phyloP scores from a whole-genome alignment of 1,139 yeast genomes.

The Yamadazyma atmosphaerica region DNA sequence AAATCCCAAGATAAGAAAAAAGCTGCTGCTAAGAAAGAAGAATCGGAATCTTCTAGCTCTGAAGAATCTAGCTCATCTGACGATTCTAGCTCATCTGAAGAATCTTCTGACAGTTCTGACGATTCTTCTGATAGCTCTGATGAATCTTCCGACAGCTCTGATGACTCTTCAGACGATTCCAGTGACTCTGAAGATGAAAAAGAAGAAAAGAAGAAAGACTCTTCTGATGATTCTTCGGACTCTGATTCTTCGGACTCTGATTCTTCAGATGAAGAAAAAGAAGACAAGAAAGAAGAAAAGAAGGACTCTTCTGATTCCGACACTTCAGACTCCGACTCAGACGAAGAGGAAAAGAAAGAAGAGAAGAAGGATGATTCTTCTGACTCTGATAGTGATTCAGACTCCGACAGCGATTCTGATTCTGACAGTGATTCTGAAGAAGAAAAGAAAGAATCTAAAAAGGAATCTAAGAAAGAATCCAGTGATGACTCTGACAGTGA shows the following conservation, averaged over 20 bases:
- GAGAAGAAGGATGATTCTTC: constrained; percentile 27
- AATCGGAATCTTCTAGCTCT: background rate
- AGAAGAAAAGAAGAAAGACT: constrained; percentile 14
- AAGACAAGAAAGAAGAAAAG: constrained; percentile 24
- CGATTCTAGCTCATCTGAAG: background rate
- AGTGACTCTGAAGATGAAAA: constrained; percentile 4
- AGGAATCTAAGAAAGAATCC: constrained; percentile 16
- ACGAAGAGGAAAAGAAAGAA: constrained; percentile 16
- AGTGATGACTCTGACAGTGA: constrained; percentile 7
- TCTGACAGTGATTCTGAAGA: constrained; percentile 10
- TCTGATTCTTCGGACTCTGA: constrained; percentile 6
- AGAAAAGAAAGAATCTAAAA: constrained; percentile 14
- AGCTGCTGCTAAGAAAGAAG: constrained; percentile 1
- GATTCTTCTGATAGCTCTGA: too few relatives aligned
- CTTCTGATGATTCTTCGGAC: constrained; percentile 4
- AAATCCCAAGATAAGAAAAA: constrained; percentile 8
- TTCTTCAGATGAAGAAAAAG: constrained; percentile 1
- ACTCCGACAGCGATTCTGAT: constrained; percentile 3
- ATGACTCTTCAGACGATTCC: constrained; percentile 4
- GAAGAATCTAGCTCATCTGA: constrained; percentile 1
- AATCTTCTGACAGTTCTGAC: constrained; percentile 5
- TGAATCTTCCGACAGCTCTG: too few relatives aligned
- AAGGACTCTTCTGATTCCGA: constrained; percentile 16
- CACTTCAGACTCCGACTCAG: constrained; percentile 16
- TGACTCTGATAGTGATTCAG: constrained; percentile 25